phyloP scores from a whole-genome alignment of 805 yeast species.

The Isabelozyma heimii region DNA sequence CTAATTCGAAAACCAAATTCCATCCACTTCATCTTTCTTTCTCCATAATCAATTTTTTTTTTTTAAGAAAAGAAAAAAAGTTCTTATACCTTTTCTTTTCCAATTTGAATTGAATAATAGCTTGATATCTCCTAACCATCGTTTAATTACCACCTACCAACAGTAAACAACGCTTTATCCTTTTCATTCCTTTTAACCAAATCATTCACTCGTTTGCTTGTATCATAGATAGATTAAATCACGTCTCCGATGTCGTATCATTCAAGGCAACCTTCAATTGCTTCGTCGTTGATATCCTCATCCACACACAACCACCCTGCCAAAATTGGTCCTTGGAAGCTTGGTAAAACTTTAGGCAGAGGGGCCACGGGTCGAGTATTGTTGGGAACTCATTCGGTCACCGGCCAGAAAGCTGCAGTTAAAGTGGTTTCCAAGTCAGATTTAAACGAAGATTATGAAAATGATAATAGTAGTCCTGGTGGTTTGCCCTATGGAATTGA shows the following conservation, averaged over 20 bases:
- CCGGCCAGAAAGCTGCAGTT: constrained; percentile 79
- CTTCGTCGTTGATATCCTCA: constrained; percentile 51
- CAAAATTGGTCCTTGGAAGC: constrained; percentile 77
- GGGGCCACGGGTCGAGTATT: constrained; percentile 84
- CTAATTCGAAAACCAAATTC: background rate
- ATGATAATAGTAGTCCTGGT: constrained; percentile 17
- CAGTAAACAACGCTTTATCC: background rate
- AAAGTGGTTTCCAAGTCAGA: constrained; percentile 74
- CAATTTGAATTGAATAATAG: background rate
- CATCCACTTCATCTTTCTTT: background rate
- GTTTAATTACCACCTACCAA: background rate
- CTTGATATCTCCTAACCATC: background rate
- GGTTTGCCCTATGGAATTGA: constrained; percentile 94
- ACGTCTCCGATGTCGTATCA: constrained; percentile 27
- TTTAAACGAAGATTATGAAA: constrained; percentile 34
- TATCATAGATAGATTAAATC: background rate
- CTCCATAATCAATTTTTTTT: background rate
- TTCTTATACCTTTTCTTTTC: background rate
- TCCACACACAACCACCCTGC: constrained; percentile 46
- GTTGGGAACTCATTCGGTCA: constrained; percentile 63
- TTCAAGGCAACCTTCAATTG: constrained; percentile 60
- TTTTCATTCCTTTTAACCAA: background rate
- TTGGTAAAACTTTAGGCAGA: constrained; percentile 75
- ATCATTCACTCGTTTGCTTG: constrained; percentile 6
- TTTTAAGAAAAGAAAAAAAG: background rate